These are phyloP conservation scores for Yamadazyma trypodendri DNA, from an alignment of 1,139 yeast species.

Conservation along the genomic window DNA sequence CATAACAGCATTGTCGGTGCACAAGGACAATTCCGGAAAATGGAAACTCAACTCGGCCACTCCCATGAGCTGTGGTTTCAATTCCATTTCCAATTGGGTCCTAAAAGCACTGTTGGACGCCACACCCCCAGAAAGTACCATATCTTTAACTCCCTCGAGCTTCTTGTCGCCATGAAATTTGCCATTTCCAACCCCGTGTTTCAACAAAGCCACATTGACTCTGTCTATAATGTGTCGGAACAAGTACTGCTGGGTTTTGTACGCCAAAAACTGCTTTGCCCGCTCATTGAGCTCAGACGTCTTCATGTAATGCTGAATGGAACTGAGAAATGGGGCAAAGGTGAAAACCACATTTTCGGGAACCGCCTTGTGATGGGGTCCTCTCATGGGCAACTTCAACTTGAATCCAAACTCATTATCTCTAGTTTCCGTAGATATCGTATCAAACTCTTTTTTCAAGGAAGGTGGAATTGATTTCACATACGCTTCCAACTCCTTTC, in stretches of 20 bases:
- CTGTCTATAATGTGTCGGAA: slow-evolving; percentile 73
- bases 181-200: slow-evolving; percentile 26
- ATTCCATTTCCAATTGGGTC: slow-evolving; percentile 38
- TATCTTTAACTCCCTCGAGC: slow-evolving; percentile 46
- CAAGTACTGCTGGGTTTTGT: slow-evolving; percentile 59
- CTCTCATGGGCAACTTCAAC: slow-evolving; percentile 32
- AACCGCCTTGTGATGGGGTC: slow-evolving; percentile 28
- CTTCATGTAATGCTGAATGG: slow-evolving; percentile 35
- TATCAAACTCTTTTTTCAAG: slow-evolving; percentile 19
- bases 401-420: slow-evolving; percentile 30
- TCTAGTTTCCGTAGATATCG: slow-evolving; percentile 21
- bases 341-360: slow-evolving; percentile 53
- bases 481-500: slow-evolving; percentile 71
- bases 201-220: slow-evolving; percentile 49
- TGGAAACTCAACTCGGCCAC: slow-evolving; percentile 29
- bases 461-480: slow-evolving; percentile 33
- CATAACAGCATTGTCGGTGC: slow-evolving; percentile 97
- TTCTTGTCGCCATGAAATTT: slow-evolving; percentile 31
- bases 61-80: slow-evolving; percentile 18
- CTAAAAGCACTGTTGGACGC: slow-evolving; percentile 72
- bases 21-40: slow-evolving; percentile 70
- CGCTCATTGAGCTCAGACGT: slow-evolving; percentile 18
- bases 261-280: slow-evolving; percentile 49
- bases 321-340: slow-evolving; percentile 75
- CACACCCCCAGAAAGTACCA: slow-evolving; percentile 93